phyloP scores from a whole-genome alignment of 352 stramenopile genomes.

The Phytophthora tentaculata region DNA sequence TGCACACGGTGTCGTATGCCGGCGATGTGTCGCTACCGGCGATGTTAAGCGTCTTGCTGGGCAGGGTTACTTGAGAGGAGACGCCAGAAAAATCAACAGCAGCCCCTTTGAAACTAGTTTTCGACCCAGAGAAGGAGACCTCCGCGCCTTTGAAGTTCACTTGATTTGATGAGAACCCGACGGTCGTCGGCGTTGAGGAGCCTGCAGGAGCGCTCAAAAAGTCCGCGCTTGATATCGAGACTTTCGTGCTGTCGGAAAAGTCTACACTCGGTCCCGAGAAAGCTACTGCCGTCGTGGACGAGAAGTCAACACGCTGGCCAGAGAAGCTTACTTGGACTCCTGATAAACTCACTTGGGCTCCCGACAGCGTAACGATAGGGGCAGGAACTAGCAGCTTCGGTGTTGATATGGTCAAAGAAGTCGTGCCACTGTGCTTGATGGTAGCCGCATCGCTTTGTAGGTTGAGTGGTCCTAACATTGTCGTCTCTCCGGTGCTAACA shows the following conservation, averaged over 20 bases:
- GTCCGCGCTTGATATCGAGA: not conserved
- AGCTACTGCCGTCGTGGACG: not conserved
- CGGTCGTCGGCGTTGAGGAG: not conserved
- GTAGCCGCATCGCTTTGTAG: constrained; percentile 24
- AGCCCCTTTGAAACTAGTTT: not conserved
- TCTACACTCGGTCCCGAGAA: not conserved
- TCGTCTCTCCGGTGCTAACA: constrained; percentile 32
- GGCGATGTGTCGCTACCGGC: constrained; percentile 13
- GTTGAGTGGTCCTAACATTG: constrained; percentile 31
- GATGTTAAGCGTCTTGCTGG: constrained; percentile 26
- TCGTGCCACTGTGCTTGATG: constrained; percentile 37
- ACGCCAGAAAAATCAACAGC: constrained; percentile 15
- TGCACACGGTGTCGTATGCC: constrained; percentile 6
- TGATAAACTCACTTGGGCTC: constrained; percentile 11
- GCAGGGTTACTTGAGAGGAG: constrained; percentile 15
- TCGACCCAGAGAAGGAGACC: not conserved
- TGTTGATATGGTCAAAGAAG: constrained; percentile 42
- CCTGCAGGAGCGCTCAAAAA: not conserved
- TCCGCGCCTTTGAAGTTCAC: constrained; percentile 2
- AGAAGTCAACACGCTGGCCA: not conserved
- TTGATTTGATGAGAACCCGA: constrained; percentile 3
- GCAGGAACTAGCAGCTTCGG: constrained; percentile 17
- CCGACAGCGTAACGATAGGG: constrained; percentile 15
- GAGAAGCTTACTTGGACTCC: not conserved
- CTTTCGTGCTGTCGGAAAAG: not conserved